These are phyloP conservation scores for Moniliophthora roreri DNA, from an alignment of 1,284 basidiomycete species.

Conservation along the genomic window DNA sequence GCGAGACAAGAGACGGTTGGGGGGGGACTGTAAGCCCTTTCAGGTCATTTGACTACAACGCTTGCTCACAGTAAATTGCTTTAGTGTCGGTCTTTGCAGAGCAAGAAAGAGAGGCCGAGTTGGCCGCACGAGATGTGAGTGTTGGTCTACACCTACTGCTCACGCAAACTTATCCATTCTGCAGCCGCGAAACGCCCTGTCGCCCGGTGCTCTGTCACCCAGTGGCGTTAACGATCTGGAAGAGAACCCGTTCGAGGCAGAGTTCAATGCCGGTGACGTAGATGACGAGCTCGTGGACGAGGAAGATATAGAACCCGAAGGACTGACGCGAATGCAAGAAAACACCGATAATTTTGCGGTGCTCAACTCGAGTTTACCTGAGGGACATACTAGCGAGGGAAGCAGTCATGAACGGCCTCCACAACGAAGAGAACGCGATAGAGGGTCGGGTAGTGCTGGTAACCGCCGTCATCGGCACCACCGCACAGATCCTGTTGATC, in stretches of 20 bases:
- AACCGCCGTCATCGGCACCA: too few species aligned
- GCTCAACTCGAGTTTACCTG: conserved; percentile 80
- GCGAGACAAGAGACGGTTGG: conserved; percentile 83
- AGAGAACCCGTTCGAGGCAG: conserved; percentile 75
- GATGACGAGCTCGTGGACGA: conserved; percentile 45
- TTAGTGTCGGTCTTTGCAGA: conserved; percentile 75
- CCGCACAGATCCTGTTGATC: too few species aligned
- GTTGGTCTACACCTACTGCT: conserved; percentile 2
- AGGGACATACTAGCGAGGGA: conserved; percentile 34
- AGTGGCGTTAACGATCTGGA: conserved; percentile 51
- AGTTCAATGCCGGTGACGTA: conserved; percentile 68
- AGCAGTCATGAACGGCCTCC: neutral
- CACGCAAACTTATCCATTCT: conserved; percentile 4
- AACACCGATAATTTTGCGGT: conserved; percentile 61
- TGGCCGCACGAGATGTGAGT: conserved; percentile 78
- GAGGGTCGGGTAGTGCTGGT: neutral
- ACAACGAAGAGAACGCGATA: neutral
- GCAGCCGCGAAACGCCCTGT: conserved; percentile 69
- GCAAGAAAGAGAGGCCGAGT: conserved; percentile 76
- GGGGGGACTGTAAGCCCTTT: conserved; percentile 69
- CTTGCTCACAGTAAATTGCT: conserved; percentile 21
- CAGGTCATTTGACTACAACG: conserved; percentile 6
- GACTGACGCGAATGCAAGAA: conserved; percentile 28
- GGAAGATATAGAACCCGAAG: conserved; percentile 61
- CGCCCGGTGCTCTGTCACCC: conserved; percentile 55